These are phyloP conservation scores for Rhodamnia argentea DNA, from an alignment of 345 rosid species.

Conservation along the genomic window DNA sequence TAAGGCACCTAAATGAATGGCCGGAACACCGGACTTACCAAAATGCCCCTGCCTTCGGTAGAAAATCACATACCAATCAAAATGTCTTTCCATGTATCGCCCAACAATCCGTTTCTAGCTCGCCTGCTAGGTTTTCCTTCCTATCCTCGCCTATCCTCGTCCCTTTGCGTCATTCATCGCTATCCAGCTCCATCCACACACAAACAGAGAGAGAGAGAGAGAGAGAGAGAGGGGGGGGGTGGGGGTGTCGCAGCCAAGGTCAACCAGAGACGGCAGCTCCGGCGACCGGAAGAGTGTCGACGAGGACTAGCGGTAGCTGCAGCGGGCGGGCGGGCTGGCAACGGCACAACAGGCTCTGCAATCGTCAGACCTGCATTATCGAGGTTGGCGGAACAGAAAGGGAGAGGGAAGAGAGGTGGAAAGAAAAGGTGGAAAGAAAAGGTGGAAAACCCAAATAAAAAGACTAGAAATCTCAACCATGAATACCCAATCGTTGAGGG, in stretches of 20 bases:
- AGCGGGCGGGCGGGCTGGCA: not conserved
- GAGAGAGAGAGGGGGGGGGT: no score
- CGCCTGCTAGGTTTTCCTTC: not conserved
- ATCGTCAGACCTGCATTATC: not conserved
- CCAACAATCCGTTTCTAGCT: not conserved
- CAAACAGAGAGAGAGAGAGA: no score
- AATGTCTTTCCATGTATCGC: not conserved
- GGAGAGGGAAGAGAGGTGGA: not conserved
- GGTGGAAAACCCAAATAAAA: not conserved
- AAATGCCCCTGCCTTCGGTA: not conserved
- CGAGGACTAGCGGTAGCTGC: not conserved
- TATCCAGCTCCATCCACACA: not conserved
- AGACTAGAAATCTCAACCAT: not conserved
- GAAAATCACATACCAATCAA: not conserved
- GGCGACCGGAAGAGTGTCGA: not conserved
- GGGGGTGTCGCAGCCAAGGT: not conserved
- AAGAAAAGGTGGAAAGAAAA: no score
- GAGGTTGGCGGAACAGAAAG: not conserved
- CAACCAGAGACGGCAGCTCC: not conserved
- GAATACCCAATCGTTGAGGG: not conserved
- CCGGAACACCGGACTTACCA: not conserved
- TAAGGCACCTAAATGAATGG: not conserved
- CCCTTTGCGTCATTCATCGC: not conserved
- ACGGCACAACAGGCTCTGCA: no score
- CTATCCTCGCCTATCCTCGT: not conserved